These are phyloP conservation scores for Suillus luteus DNA, from an alignment of 768 basidiomycete species.

Conservation along the genomic window DNA sequence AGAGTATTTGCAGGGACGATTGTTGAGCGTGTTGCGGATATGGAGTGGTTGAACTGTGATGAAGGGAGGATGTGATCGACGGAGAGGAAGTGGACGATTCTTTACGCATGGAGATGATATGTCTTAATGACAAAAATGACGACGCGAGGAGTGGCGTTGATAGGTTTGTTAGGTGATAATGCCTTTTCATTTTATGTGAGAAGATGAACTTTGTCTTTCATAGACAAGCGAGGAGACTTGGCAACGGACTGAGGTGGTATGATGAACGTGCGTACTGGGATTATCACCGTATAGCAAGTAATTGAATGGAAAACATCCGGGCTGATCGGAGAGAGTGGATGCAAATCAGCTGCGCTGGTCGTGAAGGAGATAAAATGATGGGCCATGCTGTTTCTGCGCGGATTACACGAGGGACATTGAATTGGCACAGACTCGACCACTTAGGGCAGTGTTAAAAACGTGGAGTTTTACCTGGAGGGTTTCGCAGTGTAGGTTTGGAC, in stretches of 20 bases:
- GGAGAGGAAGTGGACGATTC: neutral
- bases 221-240: neutral
- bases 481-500: too few species aligned
- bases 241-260: neutral
- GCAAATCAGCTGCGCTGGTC: slow-evolving; percentile 9
- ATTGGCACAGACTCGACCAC: slow-evolving; percentile 8
- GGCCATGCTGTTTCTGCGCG: slow-evolving; percentile 9
- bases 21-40: slow-evolving; percentile 4
- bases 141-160: slow-evolving; percentile 10
- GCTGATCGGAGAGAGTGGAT: slow-evolving; percentile 5
- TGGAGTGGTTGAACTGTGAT: slow-evolving; percentile 7
- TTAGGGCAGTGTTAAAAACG: slow-evolving; percentile 7
- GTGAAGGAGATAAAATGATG: slow-evolving; percentile 10
- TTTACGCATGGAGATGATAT: slow-evolving; percentile 10
- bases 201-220: slow-evolving; percentile 9
- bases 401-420: slow-evolving; percentile 5
- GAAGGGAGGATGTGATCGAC: slow-evolving; percentile 5
- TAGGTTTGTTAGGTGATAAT: slow-evolving; percentile 7
- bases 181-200: slow-evolving; percentile 1
- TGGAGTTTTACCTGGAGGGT: neutral
- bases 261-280: slow-evolving; percentile 3
- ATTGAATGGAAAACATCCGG: neutral
- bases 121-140: slow-evolving; percentile 11
- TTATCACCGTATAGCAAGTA: slow-evolving; percentile 7
- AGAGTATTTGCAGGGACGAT: slow-evolving; percentile 1